phyloP scores from a whole-genome alignment of 305 asterid species.

The Fraxinus angustifolia region DNA sequence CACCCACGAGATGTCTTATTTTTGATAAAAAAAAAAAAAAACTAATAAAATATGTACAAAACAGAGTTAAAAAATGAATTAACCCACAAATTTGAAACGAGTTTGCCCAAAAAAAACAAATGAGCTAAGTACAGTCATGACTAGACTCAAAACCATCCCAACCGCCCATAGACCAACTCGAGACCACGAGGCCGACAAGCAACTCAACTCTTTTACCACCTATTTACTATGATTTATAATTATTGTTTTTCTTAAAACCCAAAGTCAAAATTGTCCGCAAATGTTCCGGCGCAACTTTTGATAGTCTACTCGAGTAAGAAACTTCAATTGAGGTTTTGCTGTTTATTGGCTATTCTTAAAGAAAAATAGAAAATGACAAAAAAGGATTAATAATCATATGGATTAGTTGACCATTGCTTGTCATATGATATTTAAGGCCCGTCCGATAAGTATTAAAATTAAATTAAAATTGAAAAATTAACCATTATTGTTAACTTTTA shows the following conservation, averaged over 20 bases:
- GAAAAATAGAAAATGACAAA: constrained; percentile 14
- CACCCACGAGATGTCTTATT: neutral
- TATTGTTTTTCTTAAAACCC: neutral
- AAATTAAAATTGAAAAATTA: too few species aligned
- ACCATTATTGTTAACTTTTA: too few species aligned
- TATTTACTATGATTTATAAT: neutral
- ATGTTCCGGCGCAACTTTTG: neutral
- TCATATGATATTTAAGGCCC: neutral
- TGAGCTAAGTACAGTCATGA: neutral
- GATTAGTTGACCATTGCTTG: constrained; percentile 22
- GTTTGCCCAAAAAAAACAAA: neutral
- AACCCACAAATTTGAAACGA: neutral
- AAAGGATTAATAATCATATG: neutral
- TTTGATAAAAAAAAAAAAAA: neutral
- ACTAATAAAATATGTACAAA: neutral
- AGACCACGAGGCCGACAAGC: neutral
- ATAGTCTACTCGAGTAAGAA: neutral
- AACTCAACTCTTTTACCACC: neutral
- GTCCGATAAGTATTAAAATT: too few species aligned
- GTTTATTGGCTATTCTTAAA: neutral
- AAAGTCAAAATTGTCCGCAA: neutral
- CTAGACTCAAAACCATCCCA: neutral
- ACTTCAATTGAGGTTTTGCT: neutral
- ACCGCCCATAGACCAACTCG: neutral
- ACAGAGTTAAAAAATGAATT: neutral